Conservation (phyloP, 495 filamentous ascomycete genomes). For the Schizothecium vesticola region DNA sequence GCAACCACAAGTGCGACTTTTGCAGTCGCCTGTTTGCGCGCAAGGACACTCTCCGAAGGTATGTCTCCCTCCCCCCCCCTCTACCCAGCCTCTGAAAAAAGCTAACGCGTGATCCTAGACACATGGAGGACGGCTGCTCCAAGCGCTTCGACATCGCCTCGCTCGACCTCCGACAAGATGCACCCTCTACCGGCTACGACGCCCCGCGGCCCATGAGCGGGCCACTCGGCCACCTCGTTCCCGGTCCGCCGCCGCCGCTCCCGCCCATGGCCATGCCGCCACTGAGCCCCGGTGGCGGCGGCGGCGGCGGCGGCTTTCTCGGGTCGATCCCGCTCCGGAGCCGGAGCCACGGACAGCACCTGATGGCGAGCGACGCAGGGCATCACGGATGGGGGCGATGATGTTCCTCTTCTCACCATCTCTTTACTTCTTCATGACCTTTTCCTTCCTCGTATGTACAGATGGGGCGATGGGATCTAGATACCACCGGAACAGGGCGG, state of each 20-base stretch:
- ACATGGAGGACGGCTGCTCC: slow-evolving; percentile 75
- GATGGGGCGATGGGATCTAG: not conserved
- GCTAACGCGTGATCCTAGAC: slow-evolving; percentile 40
- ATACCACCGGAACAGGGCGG: not conserved
- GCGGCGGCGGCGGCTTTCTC: slow-evolving; percentile 30
- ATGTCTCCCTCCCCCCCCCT: slow-evolving; percentile 17
- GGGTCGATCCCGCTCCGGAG: slow-evolving; percentile 34
- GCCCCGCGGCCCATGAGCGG: slow-evolving; percentile 14
- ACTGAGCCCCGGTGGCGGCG: not conserved
- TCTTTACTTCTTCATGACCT: not conserved
- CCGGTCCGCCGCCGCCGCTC: slow-evolving; percentile 26
- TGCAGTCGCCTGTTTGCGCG: slow-evolving; percentile 73
- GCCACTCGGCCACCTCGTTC: slow-evolving; percentile 15
- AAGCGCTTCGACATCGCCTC: slow-evolving; percentile 60
- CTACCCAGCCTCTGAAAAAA: not conserved
- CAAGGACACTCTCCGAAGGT: slow-evolving; percentile 80
- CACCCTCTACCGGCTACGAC: slow-evolving; percentile 25
- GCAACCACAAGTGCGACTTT: slow-evolving; percentile 63
- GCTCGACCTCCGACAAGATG: slow-evolving; percentile 39
- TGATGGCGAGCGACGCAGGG: slow-evolving; percentile 5
- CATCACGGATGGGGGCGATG: slow-evolving; percentile 27
- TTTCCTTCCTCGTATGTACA: not conserved
- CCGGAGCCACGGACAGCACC: slow-evolving; percentile 19
- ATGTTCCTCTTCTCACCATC: not conserved
- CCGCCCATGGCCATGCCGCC: slow-evolving; percentile 43